Base-by-base conservation (phyloP, 139 green algal species). In the Monoraphidium neglectum region DNA sequence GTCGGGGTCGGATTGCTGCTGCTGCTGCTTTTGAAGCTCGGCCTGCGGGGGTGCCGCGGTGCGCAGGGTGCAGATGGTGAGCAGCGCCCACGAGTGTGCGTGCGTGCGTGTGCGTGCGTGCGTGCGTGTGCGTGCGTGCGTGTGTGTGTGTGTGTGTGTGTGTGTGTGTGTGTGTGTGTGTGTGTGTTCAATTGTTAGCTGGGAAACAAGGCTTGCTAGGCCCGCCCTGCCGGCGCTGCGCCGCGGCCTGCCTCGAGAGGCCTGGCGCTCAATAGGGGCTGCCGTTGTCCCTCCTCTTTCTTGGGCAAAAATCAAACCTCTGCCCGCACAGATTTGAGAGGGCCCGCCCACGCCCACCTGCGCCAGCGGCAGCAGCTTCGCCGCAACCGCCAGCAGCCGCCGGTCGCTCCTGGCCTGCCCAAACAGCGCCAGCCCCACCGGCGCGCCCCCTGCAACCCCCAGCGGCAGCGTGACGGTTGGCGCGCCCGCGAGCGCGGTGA, bases 371-470 rank as follows among this genome's bases (percentile, higher is more conserved):
- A 78, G 66, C 63, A 88, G 78, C 67, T 81, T 82, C 43, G 79
- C 47, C 4, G 81, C 83, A 18, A 88, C 86, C 3, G 81, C 81
- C 78, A 91, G 68, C 78, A 91, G 68, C 5, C 86, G 78, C 69
- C 71, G 64, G 70, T 91, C 86, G 38, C 71, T 87, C 53, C 77
- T 72, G 56, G 36, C 24, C 68, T 76, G 68, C 21, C 72, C 77
- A 65, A 88, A 80, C 30, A 91, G 56, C 4, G 82, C 63, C 28
- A 85, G 77, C 18, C 65, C 69, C 33, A 91, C 53, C 2, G 78
- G 81, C 2, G 81, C 82, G 43, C 83, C 86, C 43, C 88, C 82
- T 12, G 69, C 49, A 24, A 86, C 64, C 3, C 86, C 86, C 40
- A 84, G 54, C 16, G 82, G 85, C 28, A 83, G 69, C 23, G 83